Evolutionary conservation across 2,329 filamentous ascomycete genomes (phyloP).

Genomic region (Fusarium sp.): DNA sequence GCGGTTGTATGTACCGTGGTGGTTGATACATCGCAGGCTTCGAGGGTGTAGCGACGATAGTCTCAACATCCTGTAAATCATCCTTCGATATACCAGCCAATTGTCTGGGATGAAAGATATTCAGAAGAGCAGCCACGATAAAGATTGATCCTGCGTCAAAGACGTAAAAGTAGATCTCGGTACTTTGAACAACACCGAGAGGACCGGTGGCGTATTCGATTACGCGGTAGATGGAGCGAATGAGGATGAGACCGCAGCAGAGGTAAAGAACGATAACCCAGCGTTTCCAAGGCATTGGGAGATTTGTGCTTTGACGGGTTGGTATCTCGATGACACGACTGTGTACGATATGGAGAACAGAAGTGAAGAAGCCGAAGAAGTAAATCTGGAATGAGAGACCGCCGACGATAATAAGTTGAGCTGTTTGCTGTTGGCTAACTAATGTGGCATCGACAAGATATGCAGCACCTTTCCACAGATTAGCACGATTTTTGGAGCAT

Average conservation of each 20-base stretch:
- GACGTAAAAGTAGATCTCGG: conserved; percentile 51
- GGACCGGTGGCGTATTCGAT: conserved; percentile 54
- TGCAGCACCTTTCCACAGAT: conserved; percentile 22
- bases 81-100: neutral
- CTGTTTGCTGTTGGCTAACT: conserved; percentile 43
- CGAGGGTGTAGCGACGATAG: neutral
- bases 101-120: conserved; percentile 24
- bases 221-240: conserved; percentile 54
- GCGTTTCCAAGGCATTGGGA: conserved; percentile 46
- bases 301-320: neutral
- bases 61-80: conserved; percentile 1
- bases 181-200: conserved; percentile 45
- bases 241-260: conserved; percentile 48
- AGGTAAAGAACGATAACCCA: conserved; percentile 40
- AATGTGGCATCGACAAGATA: conserved; percentile 29
- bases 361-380: conserved; percentile 64
- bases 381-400: conserved; percentile 65
- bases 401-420: conserved; percentile 60
- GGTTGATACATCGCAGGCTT: neutral
- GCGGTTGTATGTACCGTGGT: neutral
- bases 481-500: fast-evolving
- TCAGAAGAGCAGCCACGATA: conserved; percentile 32
- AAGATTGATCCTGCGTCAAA: conserved; percentile 52
- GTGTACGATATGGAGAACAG: conserved; percentile 58
- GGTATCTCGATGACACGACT: conserved; percentile 25